These are phyloP conservation scores for Boletus coffeatus DNA, from an alignment of 1,284 basidiomycete genomes.

Conservation along the genomic window DNA sequence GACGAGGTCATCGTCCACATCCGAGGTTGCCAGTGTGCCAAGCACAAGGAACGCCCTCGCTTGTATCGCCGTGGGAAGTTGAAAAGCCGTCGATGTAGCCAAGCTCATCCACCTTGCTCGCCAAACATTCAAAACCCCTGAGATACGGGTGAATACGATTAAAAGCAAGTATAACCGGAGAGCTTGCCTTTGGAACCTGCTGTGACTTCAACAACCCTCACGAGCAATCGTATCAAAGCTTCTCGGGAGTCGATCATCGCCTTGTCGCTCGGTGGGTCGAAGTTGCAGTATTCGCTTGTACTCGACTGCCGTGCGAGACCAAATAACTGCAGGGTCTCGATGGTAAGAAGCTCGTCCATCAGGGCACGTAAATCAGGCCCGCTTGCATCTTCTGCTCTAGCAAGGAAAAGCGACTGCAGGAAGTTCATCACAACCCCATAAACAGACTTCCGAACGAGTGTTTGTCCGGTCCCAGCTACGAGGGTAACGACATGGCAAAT, in stretches of 20 bases:
- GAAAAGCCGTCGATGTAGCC: constrained; percentile 90
- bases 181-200: constrained; percentile 63
- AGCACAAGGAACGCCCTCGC: constrained; percentile 86
- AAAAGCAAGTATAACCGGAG: not conserved
- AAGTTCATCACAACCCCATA: constrained; percentile 80
- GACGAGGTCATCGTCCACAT: constrained; percentile 83
- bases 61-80: constrained; percentile 86
- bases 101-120: constrained; percentile 91
- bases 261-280: constrained; percentile 55
- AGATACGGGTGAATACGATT: constrained; percentile 7
- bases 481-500: constrained; percentile 74
- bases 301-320: constrained; percentile 59
- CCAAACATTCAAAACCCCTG: constrained; percentile 89
- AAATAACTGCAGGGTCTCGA: constrained; percentile 64
- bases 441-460: constrained; percentile 71
- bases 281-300: constrained; percentile 58
- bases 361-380: constrained; percentile 55
- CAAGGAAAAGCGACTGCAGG: constrained; percentile 66
- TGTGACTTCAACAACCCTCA: constrained; percentile 59
- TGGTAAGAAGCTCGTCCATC: constrained; percentile 54
- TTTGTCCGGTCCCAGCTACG: constrained; percentile 67
- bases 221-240: constrained; percentile 58
- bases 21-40: constrained; percentile 71
- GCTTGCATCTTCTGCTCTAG: constrained; percentile 52
- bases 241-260: constrained; percentile 63